Base-by-base conservation (phyloP, 225 moss, liverwort and hornwort genomes). In the Ulota crispa region DNA sequence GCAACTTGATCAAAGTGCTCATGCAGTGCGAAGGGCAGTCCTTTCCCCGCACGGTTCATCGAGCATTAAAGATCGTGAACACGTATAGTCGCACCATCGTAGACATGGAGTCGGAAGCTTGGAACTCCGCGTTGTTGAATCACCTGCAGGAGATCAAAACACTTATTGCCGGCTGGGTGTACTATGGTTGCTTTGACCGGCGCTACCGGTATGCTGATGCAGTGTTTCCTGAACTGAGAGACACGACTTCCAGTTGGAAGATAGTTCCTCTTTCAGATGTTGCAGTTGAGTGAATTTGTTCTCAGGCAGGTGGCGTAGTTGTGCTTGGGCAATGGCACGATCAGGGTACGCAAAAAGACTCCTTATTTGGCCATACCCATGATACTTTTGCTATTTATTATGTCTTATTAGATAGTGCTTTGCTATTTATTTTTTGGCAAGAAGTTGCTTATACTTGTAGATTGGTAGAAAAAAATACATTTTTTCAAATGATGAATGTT, bases 1-100 rank as follows among this genome's bases (percentile, higher is more conserved):
- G 70, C n/a, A 79, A 79, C 23, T 3, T 79, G 28, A 31, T 79
- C 79, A 31, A 23, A 0, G n/a, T 79, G 15, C n/a, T 79, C 42
- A 70, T 70, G 79, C 7, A 31, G 6, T 9, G 1, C 28, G 60
- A 70, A 79, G 79, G 79, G 2, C 23, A 19, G 2, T 37, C 66
- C 1, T 37, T 78, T 26, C 19, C 42, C 16, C 41, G 42, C 28
- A 27, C 42, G 1, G 41, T 64, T 42, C 70, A 6, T 8, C 16
- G n/a, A 12, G 32, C 61, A 8, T 5, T 62, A 4, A 53, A 8
- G 28, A 9, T 41, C 73, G 21, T 20, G 30, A 79, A 31, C 53
- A 52, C 1, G 23, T n/a, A 59, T 31, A 23, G 30, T 9, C 5
- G 9, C 2, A 61, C n/a, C n/a, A n/a, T n/a, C n/a, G n/a, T n/a